Conservation (phyloP, 2,329 filamentous ascomycete species). For the Phaeomoniella chlamydospora region DNA sequence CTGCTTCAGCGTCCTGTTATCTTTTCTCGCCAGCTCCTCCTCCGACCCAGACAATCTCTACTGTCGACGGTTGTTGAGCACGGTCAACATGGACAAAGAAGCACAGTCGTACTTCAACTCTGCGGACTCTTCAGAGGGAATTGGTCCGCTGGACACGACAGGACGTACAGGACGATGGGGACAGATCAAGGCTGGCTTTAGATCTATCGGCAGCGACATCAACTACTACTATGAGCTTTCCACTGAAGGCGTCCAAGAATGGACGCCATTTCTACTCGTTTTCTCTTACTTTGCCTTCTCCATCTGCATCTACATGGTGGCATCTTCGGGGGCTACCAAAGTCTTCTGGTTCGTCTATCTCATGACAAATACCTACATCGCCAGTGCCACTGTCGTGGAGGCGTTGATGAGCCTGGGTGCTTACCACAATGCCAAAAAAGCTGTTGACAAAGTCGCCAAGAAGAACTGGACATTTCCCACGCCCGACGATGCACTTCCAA, state of each 20-base stretch:
- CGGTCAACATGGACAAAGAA: no score
- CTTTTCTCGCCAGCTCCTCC: no score
- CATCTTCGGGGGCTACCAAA: constrained; percentile 18
- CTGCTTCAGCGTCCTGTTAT: no score
- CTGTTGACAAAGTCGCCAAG: constrained; percentile 20
- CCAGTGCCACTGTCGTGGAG: constrained; percentile 25
- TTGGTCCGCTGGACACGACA: no score
- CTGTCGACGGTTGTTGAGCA: no score
- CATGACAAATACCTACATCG: constrained; percentile 29
- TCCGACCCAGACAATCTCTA: no score
- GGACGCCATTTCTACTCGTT: constrained; percentile 27
- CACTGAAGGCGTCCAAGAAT: constrained; percentile 13
- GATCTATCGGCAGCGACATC: neutral
- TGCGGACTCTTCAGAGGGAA: no score
- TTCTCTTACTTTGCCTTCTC: constrained; percentile 26
- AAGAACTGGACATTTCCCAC: constrained; percentile 27
- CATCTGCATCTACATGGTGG: constrained; percentile 25
- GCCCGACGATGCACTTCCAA: constrained; percentile 22
- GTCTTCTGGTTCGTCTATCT: constrained; percentile 31
- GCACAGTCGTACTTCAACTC: no score
- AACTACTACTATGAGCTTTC: neutral
- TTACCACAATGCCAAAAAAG: constrained; percentile 19
- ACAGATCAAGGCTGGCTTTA: neutral
- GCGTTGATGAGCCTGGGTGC: constrained; percentile 23
- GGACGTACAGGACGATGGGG: no score